Percentiles rank a stretch among this genome's conserved stretches.
These are phyloP conservation scores for Gaultheria prostrata DNA, from an alignment of 148 eudicot genomes.

Conservation along the genomic window DNA sequence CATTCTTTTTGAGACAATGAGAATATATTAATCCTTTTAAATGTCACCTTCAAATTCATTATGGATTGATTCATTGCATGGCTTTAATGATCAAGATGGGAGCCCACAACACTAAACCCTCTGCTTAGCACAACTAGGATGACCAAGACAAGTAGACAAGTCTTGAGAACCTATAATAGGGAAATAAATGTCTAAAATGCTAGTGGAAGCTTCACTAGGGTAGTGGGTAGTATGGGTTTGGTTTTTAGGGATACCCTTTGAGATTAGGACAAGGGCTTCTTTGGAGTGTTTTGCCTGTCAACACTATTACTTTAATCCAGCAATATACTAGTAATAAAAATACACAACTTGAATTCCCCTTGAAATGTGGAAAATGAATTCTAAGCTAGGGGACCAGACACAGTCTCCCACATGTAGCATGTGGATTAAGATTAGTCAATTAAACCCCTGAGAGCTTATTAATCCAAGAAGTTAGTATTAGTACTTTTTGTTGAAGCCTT, in stretches of 20 bases:
- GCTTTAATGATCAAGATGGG: background rate
- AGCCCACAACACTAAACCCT: background rate
- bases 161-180: constrained; percentile 16
- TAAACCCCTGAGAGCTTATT: constrained; percentile 17
- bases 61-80: background rate
- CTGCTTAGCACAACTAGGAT: background rate
- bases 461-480: constrained; percentile 1
- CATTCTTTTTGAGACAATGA: too few relatives aligned
- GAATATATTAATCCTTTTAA: too few relatives aligned
- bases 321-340: background rate
- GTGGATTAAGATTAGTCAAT: constrained; percentile 36
- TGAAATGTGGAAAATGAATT: constrained; percentile 14
- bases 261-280: constrained; percentile 1
- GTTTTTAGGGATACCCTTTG: constrained; percentile 19
- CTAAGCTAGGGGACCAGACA: constrained; percentile 21
- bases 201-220: constrained; percentile 33
- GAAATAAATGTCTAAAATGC: background rate
- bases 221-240: constrained; percentile 21
- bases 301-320: background rate
- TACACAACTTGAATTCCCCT: constrained; percentile 18
- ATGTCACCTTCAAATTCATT: too few relatives aligned
- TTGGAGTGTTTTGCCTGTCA: constrained; percentile 21
- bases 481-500: constrained; percentile 26
- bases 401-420: constrained; percentile 55
- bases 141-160: background rate